Percentiles rank a stretch among this genome's conserved stretches.
Conservation (phyloP, 768 basidiomycete genomes). For the Pisolithus albus region DNA sequence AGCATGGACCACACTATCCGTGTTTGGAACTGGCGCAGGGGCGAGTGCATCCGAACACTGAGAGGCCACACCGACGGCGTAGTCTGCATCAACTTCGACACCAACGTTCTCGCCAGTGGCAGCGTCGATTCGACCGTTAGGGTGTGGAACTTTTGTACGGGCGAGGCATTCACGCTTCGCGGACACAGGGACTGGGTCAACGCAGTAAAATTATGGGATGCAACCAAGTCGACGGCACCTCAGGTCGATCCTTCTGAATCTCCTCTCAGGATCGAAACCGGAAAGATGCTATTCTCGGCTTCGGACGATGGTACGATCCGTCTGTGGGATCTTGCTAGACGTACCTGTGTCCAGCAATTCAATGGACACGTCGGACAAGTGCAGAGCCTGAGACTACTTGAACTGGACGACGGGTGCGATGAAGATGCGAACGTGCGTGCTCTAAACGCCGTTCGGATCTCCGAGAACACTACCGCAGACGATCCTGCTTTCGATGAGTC, state of each 20-base stretch:
- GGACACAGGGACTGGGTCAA: conserved; percentile 98
- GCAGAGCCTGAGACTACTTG: conserved; percentile 78
- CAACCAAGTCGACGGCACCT: conserved; percentile 5
- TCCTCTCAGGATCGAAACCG: conserved; percentile 56
- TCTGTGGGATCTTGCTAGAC: conserved; percentile 83
- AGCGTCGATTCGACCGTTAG: conserved; percentile 93
- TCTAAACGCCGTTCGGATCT: conserved; percentile 6
- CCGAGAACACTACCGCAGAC: conserved; percentile 11
- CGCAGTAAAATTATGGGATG: conserved; percentile 89
- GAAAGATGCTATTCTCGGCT: conserved; percentile 96
- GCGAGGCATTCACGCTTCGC: conserved; percentile 85
- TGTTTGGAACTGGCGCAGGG: conserved; percentile 94
- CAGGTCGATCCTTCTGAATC: conserved; percentile 20
- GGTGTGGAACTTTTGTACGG: conserved; percentile 89
- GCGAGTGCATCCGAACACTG: conserved; percentile 80
- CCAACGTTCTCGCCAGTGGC: conserved; percentile 86
- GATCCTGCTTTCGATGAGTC: conserved; percentile 5
- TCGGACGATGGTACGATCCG: conserved; percentile 92
- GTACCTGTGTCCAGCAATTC: conserved; percentile 79
- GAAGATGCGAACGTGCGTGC: conserved; percentile 12
- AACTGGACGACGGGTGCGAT: conserved; percentile 48
- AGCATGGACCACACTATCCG: conserved; percentile 94
- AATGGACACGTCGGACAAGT: conserved; percentile 92
- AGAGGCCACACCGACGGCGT: conserved; percentile 90
- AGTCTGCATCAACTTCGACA: conserved; percentile 86